Conservation (phyloP, 352 stramenopile species). For the Phytopythium boreale region DNA sequence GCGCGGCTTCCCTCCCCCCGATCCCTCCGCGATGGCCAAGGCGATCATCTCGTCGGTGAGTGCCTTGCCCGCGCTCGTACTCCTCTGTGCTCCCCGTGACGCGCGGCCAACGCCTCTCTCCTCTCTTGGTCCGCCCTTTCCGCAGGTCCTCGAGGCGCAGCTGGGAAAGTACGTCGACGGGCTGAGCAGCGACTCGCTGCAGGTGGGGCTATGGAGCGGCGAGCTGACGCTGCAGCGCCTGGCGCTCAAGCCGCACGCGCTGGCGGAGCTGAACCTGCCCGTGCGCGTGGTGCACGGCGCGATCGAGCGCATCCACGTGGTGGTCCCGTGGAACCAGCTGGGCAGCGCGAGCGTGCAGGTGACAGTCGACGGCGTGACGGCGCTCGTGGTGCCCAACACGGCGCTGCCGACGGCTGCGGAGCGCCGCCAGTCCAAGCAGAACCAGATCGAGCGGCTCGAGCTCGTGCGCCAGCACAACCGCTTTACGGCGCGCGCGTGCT, state of each 20-base stretch:
- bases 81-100: background rate
- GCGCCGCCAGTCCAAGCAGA: slow-evolving; percentile 52
- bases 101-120: too few species aligned
- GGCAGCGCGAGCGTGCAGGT: slow-evolving; percentile 76
- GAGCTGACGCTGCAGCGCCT: slow-evolving; percentile 72
- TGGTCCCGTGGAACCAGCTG: slow-evolving; percentile 86
- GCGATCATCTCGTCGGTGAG: slow-evolving; percentile 65
- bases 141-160: slow-evolving; percentile 74
- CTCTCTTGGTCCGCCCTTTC: background rate
- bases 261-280: slow-evolving; percentile 73
- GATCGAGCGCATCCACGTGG: slow-evolving; percentile 62
- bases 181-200: slow-evolving; percentile 72
- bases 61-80: slow-evolving; percentile 1
- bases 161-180: slow-evolving; percentile 83
- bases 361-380: slow-evolving; percentile 66
- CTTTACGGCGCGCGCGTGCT: slow-evolving; percentile 42
- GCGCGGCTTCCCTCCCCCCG: too few species aligned
- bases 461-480: slow-evolving; percentile 66
- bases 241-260: slow-evolving; percentile 71
- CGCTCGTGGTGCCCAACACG: slow-evolving; percentile 65
- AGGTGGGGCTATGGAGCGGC: slow-evolving; percentile 82
- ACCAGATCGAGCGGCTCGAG: slow-evolving; percentile 62
- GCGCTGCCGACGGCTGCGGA: slow-evolving; percentile 45
- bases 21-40: slow-evolving; percentile 35
- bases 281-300: slow-evolving; percentile 57